Evolutionary conservation across 345 rosid genomes (phyloP), one percentile per base, ranked within the genome.

Genomic region (Kernera saxatilis): DNA sequence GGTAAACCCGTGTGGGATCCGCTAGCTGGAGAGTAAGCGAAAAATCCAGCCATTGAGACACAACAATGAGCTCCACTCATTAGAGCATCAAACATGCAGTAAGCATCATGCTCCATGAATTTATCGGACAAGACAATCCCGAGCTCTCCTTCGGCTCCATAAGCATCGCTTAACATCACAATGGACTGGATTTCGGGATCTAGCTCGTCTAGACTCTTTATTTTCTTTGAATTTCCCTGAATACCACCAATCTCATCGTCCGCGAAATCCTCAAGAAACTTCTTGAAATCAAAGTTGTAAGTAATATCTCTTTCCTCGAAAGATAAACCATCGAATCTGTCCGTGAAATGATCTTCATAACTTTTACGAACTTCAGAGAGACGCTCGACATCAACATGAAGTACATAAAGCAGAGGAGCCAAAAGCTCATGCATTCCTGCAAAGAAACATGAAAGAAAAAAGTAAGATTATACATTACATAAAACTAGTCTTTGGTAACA

Each of bases 121-220:
- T 94, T 94, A 80, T 94, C 98, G 5, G 99, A 94, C 76, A 91
- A 80, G 71, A 91, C 90, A 72, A 89, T 84, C 60, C 99, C 99
- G 23, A 94, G 83, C 82, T 94, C 99, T 53, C 99, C 97, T 85
- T 94, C 99, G 12, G 96, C 96, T 46, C 99, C 99, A 32, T 94
- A 94, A 39, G 98, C 88, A 79, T 94, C 99, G 26, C 89, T 89
- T 19, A 94, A 74, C 82, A 77, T 61, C 21, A 91, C 80, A 53
- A 86, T 80, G 11, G 84, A 81, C 65, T 84, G 88, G 54, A 91
- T 82, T 69, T 94, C 89, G 0, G 93, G 90, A 83, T 91, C 99
- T 18, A 91, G 97, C 74, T 94, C 96, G 61, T 80, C 81, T 39
- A 91, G 75, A 76, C 87, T 84, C 77, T 33, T 74, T n/a, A 80